These are phyloP conservation scores for Eleusine coracana DNA, from an alignment of 176 grass and related monocot species.

Conservation along the genomic window DNA sequence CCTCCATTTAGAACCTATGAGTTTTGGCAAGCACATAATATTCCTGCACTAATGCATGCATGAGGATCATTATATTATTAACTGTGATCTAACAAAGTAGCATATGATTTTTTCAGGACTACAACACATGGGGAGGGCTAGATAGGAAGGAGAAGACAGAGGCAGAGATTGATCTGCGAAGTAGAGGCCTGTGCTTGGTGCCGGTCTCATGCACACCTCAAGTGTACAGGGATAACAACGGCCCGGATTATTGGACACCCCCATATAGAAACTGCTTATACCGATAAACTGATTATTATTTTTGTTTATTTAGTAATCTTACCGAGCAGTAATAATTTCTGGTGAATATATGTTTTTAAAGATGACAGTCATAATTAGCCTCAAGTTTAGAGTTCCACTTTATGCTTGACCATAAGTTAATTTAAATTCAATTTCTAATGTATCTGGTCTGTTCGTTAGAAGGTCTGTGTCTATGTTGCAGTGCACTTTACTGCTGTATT, in stretches of 20 bases:
- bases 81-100: not conserved
- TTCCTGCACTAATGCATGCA: not conserved
- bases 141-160: conserved; percentile 67
- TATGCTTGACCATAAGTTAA: conserved; percentile 27
- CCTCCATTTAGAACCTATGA: not conserved
- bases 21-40: not conserved
- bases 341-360: conserved; percentile 37
- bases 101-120: conserved; percentile 54
- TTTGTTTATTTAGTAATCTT: conserved; percentile 25
- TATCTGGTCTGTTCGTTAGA: conserved; percentile 33
- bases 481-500: not conserved
- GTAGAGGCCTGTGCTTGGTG: conserved; percentile 85
- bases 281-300: conserved; percentile 45
- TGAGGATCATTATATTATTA: not conserved
- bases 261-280: conserved; percentile 73
- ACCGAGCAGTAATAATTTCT: conserved; percentile 43
- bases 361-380: conserved; percentile 1
- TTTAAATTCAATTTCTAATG: conserved; percentile 37
- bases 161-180: conserved; percentile 60
- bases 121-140: conserved; percentile 71
- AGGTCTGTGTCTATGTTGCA: not conserved
- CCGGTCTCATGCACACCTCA: conserved; percentile 81
- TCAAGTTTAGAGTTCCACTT: conserved; percentile 19
- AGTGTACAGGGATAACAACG: conserved; percentile 67
- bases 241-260: conserved; percentile 77